Base-by-base conservation (phyloP, 306 rosid genomes). In the Cucurbita moschata region DNA sequence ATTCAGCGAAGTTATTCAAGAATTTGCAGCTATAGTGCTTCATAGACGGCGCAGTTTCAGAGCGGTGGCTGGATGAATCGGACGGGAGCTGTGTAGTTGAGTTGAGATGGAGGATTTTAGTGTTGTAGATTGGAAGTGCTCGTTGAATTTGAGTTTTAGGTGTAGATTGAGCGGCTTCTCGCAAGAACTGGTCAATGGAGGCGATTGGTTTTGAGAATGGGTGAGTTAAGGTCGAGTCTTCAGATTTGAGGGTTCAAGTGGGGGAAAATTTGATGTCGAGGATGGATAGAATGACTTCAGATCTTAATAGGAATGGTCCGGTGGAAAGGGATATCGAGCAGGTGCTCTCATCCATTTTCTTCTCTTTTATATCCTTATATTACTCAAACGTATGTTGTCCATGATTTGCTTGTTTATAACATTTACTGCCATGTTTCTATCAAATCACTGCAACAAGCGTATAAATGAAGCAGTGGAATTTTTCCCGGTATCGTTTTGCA, bases 241-340 rank as follows among this genome's bases (percentile, higher is more conserved):
- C 83, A 80, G 95, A 82, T 87, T 86, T 81, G 77, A 83, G 57
- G 86, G 78, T 71, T 76, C 80, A 51, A 77, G 73, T 15, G 76
- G 78, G 43, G 53, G 57, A 72, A 62, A 63, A 35, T 74, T 77
- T 68, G 81, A 92, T 92, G 89, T 91, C 89, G 80, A 79, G 89
- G 83, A 82, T 82, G 38, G 90, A 82, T 83, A 94, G 97, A 84
- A 91, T 91, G 90, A 74, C 87, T 83, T 89, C 96, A 86, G 96
- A 91, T 91, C 97, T 89, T 78, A 89, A 86, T 85, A 88, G 90
- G 91, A 82, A 89, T 68, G 96, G 97, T 50, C 79, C 92, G 12
- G 89, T 83, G 26, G 99, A 95, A 85, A 85, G 99, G 86, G 99
- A 95, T 84, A 84, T 78, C 76, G 99, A 94, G 81, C 99, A 95